These are phyloP conservation scores for Galeopsis tetrahit DNA, from an alignment of 257 asterid species.

Conservation along the genomic window DNA sequence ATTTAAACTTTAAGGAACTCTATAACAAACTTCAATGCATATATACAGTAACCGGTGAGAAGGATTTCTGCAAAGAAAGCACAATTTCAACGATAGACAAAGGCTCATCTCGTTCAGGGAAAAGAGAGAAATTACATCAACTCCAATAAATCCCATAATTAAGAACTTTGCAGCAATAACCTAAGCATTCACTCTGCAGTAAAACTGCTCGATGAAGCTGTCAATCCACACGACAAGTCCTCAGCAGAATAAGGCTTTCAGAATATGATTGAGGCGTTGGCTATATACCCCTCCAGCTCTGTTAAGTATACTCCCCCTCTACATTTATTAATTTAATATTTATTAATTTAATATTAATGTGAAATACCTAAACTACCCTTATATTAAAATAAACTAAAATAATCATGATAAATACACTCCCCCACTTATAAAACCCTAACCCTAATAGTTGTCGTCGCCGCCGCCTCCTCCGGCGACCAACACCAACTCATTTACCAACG, in stretches of 20 bases:
- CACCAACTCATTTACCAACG: too few relatives aligned
- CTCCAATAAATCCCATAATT: neutral
- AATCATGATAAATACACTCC: too few relatives aligned
- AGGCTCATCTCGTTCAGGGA: neutral
- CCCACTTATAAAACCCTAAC: too few relatives aligned
- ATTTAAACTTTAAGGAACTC: too few relatives aligned
- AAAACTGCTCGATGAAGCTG: constrained; percentile 50
- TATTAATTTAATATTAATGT: too few relatives aligned
- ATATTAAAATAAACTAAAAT: too few relatives aligned
- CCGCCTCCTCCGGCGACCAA: too few relatives aligned
- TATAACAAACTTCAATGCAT: neutral
- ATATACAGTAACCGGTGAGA: neutral
- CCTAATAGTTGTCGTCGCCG: too few relatives aligned
- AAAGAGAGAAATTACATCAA: neutral
- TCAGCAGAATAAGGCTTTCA: constrained; percentile 39
- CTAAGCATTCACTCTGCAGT: constrained; percentile 48
- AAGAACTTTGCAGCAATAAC: neutral
- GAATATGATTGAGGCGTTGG: constrained; percentile 39
- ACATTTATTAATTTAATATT: too few relatives aligned
- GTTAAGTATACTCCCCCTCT: too few relatives aligned
- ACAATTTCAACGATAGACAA: neutral
- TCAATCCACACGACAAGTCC: constrained; percentile 35
- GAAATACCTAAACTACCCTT: too few relatives aligned
- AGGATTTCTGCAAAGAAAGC: neutral
- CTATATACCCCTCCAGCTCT: too few relatives aligned